Evolutionary conservation across 345 rosid species (phyloP).

Genomic region (Dimocarpus longan): DNA sequence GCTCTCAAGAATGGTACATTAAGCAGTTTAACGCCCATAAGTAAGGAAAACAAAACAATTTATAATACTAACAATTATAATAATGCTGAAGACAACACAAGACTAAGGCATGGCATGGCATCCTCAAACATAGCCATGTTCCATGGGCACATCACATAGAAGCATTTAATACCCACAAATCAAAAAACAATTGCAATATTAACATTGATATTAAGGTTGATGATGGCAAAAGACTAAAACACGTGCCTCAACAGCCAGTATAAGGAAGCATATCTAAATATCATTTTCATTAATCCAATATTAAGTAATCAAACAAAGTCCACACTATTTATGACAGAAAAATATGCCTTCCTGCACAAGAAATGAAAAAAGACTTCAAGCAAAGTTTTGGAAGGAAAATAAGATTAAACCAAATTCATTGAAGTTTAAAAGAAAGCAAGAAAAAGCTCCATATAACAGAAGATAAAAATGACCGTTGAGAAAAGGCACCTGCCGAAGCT

Average conservation of each 20-base stretch:
- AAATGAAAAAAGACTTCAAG: background rate
- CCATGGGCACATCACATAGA: background rate
- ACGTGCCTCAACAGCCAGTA: background rate
- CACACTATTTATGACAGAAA: background rate
- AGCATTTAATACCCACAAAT: background rate
- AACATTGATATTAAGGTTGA: background rate
- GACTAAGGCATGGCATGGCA: background rate
- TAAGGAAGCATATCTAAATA: background rate
- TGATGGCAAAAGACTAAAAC: background rate
- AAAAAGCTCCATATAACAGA: constrained; percentile 16
- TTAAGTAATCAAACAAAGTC: background rate
- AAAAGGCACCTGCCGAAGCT: constrained; percentile 61
- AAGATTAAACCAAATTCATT: constrained; percentile 7
- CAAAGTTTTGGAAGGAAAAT: background rate
- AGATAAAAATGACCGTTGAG: constrained; percentile 9
- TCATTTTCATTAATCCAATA: background rate
- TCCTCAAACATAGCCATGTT: background rate
- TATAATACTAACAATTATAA: background rate
- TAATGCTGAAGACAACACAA: background rate
- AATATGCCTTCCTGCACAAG: background rate
- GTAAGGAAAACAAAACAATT: background rate
- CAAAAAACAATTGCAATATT: background rate
- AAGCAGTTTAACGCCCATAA: background rate
- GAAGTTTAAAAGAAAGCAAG: background rate
- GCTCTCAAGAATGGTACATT: background rate